These are phyloP conservation scores for Penicillium polonicum DNA, from an alignment of 2,329 filamentous ascomycete genomes.

Conservation along the genomic window DNA sequence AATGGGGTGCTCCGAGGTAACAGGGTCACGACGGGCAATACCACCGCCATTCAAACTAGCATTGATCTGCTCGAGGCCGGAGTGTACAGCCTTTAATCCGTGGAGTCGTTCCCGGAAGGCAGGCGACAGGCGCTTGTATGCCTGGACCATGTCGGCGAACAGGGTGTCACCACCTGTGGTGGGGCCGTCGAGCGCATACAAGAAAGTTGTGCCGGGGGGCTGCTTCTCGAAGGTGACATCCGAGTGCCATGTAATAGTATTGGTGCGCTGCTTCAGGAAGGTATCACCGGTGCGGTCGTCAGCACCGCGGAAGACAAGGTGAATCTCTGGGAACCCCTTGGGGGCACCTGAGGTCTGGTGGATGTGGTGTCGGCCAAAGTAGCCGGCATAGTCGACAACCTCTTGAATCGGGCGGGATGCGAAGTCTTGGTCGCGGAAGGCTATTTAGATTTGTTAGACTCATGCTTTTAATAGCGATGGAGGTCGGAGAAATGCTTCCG, in stretches of 20 bases:
- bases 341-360: conserved; percentile 77
- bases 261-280: conserved; percentile 69
- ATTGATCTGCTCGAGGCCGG: conserved; percentile 75
- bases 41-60: conserved; percentile 65
- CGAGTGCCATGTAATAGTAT: conserved; percentile 83
- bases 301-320: conserved; percentile 73
- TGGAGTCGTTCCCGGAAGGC: conserved; percentile 77
- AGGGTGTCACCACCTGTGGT: conserved; percentile 79
- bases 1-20: conserved; percentile 72
- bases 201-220: conserved; percentile 84
- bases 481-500: background rate
- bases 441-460: conserved; percentile 29
- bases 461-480: background rate
- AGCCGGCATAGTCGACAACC: conserved; percentile 67
- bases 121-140: conserved; percentile 77
- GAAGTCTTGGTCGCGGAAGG: conserved; percentile 74
- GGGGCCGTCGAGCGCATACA: conserved; percentile 83
- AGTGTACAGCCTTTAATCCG: conserved; percentile 77
- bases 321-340: conserved; percentile 69
- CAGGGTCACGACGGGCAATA: conserved; percentile 72
- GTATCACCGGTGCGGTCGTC: conserved; percentile 60
- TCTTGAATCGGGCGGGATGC: conserved; percentile 67
- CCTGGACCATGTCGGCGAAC: conserved; percentile 75
- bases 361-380: conserved; percentile 80
- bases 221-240: conserved; percentile 87